Evolutionary conservation across 495 filamentous ascomycete genomes (phyloP).

Genomic region (Aspergillus bertholletiae): DNA sequence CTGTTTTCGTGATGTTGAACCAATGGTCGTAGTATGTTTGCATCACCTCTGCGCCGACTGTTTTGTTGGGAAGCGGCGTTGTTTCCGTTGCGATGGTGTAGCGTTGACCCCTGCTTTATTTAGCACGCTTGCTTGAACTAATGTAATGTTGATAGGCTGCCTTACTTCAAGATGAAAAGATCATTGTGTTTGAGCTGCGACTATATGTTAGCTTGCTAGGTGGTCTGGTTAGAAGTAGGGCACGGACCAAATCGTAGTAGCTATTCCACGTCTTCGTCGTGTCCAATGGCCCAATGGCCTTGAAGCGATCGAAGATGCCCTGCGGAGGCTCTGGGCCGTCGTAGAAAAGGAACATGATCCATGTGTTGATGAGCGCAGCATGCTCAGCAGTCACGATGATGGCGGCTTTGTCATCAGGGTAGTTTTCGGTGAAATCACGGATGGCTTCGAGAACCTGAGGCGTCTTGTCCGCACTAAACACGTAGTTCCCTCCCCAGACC

Average conservation of each 20-base stretch:
- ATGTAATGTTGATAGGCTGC: background rate
- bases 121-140: background rate
- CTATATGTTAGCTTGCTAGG: background rate
- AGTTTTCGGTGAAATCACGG: conserved; percentile 50
- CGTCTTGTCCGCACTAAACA: conserved; percentile 42
- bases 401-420: conserved; percentile 47
- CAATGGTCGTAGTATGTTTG: conserved; percentile 50
- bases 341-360: conserved; percentile 63
- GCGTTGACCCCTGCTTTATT: conserved; percentile 37
- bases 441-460: conserved; percentile 42
- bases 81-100: conserved; percentile 58
- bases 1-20: conserved; percentile 39
- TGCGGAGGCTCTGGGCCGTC: conserved; percentile 53
- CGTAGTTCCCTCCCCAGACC: conserved; percentile 53
- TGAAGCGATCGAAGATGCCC: conserved; percentile 55
- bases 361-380: conserved; percentile 47
- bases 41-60: conserved; percentile 37
- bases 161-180: conserved; percentile 35
- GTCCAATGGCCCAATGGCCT: conserved; percentile 41
- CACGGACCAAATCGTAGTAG: conserved; percentile 47
- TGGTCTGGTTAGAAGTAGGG: background rate
- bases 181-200: conserved; percentile 35
- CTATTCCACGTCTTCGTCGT: conserved; percentile 49
- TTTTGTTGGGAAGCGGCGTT: conserved; percentile 45
- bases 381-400: conserved; percentile 54